phyloP scores from a whole-genome alignment of 1,139 yeast species.

The Zygoascus hellenicus region DNA sequence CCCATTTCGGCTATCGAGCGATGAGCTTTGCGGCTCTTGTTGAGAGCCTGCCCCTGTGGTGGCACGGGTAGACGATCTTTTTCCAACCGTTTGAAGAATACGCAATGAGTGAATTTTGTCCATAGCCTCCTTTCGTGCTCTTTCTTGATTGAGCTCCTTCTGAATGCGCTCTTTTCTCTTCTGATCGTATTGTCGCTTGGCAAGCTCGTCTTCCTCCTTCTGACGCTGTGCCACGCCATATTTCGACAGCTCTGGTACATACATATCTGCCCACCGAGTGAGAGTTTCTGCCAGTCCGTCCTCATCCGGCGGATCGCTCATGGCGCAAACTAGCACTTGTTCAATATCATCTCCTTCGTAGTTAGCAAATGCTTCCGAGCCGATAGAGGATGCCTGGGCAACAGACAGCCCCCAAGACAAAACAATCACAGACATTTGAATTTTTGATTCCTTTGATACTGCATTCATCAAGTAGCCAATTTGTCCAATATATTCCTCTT shows the following conservation, averaged over 20 bases:
- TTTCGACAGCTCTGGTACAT: neutral
- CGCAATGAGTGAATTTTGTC: neutral
- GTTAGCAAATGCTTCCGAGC: neutral
- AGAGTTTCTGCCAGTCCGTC: neutral
- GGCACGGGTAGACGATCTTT: no score
- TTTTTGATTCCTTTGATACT: neutral
- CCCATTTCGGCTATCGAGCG: neutral
- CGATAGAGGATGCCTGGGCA: neutral
- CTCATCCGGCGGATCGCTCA: slow-evolving; percentile 1
- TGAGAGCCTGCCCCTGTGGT: no score
- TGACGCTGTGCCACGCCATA: neutral
- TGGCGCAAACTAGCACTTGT: neutral
- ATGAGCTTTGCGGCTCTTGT: slow-evolving; percentile 3
- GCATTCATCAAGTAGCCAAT: neutral
- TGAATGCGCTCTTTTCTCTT: neutral
- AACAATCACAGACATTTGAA: neutral
- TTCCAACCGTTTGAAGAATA: neutral
- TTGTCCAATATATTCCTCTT: neutral
- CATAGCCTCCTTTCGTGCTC: neutral
- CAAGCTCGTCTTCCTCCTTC: neutral
- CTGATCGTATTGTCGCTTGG: neutral
- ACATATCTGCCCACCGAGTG: neutral
- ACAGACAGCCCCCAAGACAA: slow-evolving; percentile 1
- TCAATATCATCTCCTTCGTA: neutral
- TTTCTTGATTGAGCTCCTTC: neutral